Base-by-base conservation (phyloP, 148 eudicot species). In the Cornus controversa region DNA sequence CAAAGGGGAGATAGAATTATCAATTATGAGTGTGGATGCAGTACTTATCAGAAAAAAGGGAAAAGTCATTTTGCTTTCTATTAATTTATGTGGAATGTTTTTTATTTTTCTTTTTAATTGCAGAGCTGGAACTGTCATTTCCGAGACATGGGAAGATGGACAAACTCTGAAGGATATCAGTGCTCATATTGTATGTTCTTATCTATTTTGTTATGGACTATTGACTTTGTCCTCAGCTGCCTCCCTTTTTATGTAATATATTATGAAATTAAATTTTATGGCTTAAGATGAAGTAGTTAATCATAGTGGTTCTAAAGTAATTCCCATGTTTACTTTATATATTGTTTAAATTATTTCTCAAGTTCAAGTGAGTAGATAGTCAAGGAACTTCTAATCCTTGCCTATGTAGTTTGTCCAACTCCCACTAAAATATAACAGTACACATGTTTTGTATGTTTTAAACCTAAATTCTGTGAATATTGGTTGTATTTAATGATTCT, bases 131-230 rank as follows among this genome's bases (percentile, higher is more conserved):
- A 90, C 94, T n/a, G 87, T 96, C 75, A 90, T 96, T 87, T 93
- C 99, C 23, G 99, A 96, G 88, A 89, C 98, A 37, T 96, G 99
- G 99, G 99, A 96, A 79, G 99, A 96, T 81, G 99, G 99, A 53
- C 98, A 92, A 84, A 92, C 92, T 62, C 72, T 96, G 65, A 96
- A 93, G 84, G 99, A 96, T 82, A 80, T 93, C 65, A 93, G 88
- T 86, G 76, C 87, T 81, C 97, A 93, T 74, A 90, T 93, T 76
- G 99, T 96, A 86, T 84, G 98, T 74, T 69, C 78, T 36, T 45
- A 1, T 72, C 40, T 65, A n/a, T 64, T 53, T 28, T 20, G 8
- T 62, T 29, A 25, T 23, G 37, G 26, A 57, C 50, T 53, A 71
- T 25, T 47, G 15, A 47, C 24, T 27, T 11, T 18, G 6, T 23